phyloP scores from a whole-genome alignment of 179 eudicot genomes.

The Carnegiea gigantea region DNA sequence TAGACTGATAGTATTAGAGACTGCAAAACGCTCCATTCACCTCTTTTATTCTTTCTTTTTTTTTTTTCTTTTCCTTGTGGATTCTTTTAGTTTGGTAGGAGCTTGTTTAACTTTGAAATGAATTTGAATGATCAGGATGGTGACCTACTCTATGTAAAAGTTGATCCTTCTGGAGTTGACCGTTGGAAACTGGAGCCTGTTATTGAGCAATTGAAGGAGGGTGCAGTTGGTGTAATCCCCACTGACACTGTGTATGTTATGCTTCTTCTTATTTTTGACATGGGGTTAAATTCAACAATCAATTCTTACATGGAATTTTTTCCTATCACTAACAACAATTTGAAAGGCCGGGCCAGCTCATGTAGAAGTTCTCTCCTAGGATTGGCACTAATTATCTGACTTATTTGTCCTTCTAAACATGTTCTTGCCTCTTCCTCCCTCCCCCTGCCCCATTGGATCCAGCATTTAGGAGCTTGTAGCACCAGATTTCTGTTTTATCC shows the following conservation, averaged over 20 bases:
- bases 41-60: not conserved
- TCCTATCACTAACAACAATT: too few species aligned
- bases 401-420: not conserved
- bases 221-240: slow-evolving; percentile 96
- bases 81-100: not conserved
- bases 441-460: not conserved
- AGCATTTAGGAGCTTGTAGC: not conserved
- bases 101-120: not conserved
- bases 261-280: not conserved
- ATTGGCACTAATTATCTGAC: not conserved
- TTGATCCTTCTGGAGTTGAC: slow-evolving; percentile 75
- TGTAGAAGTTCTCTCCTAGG: not conserved
- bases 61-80: not conserved
- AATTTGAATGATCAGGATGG: slow-evolving; percentile 45
- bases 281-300: not conserved
- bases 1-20: not conserved
- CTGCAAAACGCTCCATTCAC: not conserved
- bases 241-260: slow-evolving; percentile 84
- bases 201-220: slow-evolving; percentile 60
- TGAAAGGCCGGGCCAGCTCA: not conserved
- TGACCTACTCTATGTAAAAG: slow-evolving; percentile 66
- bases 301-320: not conserved
- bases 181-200: slow-evolving; percentile 80
- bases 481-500: not conserved
- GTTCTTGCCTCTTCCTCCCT: not conserved